Conservation (phyloP, 345 rosid genomes). For the Eucalyptus guilfoylei region DNA sequence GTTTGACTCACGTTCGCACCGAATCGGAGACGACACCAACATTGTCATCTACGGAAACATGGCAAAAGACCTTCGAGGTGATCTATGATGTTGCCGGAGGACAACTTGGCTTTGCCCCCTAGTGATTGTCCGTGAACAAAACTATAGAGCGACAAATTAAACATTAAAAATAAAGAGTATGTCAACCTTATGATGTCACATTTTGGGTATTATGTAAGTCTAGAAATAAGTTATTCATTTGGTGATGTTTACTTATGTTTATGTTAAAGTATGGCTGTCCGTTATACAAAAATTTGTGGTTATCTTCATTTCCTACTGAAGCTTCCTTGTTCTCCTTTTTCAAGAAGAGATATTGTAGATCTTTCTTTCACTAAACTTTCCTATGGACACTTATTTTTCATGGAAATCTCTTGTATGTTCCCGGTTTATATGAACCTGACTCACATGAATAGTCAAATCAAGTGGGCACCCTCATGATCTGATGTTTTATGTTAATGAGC, state of each 20-base stretch:
- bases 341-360: neutral
- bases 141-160: neutral
- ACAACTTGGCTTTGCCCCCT: slow-evolving; percentile 70
- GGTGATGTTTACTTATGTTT: neutral
- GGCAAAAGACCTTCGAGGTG: slow-evolving; percentile 85
- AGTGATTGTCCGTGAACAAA: slow-evolving; percentile 44
- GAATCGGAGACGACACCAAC: slow-evolving; percentile 36
- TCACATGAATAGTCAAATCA: neutral
- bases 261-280: neutral
- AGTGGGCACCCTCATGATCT: neutral
- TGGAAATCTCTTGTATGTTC: neutral
- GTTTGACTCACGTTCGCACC: slow-evolving; percentile 82
- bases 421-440: neutral
- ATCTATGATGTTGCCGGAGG: slow-evolving; percentile 47
- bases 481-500: neutral
- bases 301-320: neutral
- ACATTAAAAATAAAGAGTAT: neutral
- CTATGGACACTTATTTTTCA: neutral
- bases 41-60: slow-evolving; percentile 61
- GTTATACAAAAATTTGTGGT: neutral
- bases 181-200: neutral
- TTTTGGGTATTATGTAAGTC: neutral
- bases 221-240: neutral
- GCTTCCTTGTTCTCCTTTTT: neutral
- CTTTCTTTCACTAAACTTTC: neutral